Percentiles rank a stretch among this genome's conserved stretches.
Evolutionary conservation across 2,329 filamentous ascomycete genomes (phyloP).

Genomic region (Aspergillus chevalieri): DNA sequence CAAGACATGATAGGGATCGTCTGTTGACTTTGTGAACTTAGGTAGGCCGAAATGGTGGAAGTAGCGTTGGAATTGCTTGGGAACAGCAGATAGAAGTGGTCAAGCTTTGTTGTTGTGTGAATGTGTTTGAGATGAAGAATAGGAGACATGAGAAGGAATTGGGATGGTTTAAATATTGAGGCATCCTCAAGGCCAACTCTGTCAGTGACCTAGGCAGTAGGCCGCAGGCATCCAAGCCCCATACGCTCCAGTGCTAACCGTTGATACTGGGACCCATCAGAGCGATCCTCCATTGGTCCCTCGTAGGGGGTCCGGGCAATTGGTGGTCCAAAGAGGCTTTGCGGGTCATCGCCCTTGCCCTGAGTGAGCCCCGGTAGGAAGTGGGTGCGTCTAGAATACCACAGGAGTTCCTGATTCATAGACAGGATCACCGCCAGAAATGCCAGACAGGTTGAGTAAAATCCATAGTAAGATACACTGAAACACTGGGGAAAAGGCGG

Average conservation of each 20-base stretch:
- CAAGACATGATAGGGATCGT: slow-evolving; percentile 10
- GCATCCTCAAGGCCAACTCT: background rate
- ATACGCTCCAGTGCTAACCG: background rate
- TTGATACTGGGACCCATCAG: background rate
- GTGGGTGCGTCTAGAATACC: background rate
- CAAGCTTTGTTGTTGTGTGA: background rate
- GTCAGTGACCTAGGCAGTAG: background rate
- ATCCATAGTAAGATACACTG: background rate
- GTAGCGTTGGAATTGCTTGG: background rate
- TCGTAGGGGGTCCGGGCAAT: background rate
- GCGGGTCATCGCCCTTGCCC: background rate
- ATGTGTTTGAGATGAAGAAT: background rate
- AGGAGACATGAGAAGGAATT: background rate
- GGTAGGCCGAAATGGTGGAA: background rate
- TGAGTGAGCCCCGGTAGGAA: background rate
- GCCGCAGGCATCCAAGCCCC: background rate
- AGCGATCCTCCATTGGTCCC: background rate
- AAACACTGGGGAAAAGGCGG: background rate
- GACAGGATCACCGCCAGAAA: background rate
- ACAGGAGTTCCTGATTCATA: background rate
- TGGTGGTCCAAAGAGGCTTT: background rate
- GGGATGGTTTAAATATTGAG: slow-evolving; percentile 1
- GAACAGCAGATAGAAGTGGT: background rate
- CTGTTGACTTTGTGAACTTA: background rate
- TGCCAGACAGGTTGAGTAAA: background rate